Evolutionary conservation across 2,329 filamentous ascomycete genomes (phyloP), one percentile per base, ranked within the genome.

Genomic region (Corinectria fuckeliana): DNA sequence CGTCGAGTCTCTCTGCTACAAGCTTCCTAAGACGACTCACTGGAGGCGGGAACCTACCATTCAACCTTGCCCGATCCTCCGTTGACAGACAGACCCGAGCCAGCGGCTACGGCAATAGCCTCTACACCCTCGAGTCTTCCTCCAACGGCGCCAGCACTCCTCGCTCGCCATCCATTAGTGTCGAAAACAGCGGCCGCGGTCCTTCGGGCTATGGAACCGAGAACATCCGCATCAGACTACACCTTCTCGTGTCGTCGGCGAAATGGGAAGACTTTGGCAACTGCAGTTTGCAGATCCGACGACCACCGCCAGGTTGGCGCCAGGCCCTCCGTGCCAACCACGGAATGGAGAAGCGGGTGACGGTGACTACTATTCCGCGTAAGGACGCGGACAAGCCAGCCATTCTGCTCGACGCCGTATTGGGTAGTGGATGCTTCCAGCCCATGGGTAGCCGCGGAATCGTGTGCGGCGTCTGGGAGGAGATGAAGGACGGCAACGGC

Each of bases 251-350:
- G 60, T 81, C 85, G 1, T 81, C 86, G 11, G 87, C 87, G 49
- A 94, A 94, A 73, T 99, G 95, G 95, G 88, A 92, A 61, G 93
- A 98, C 73, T 88, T 93, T 79, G 94, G 95, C 64, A 88, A 91
- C 67, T 96, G 93, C 60, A 83, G 88, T 34, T 80, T 99, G 60
- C 92, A 91, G 14, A 92, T 99, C 69, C 88, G 93, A 73, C 86
- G 88, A 16, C 91, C 92, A n/a, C 89, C 82, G 50, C 85, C 77
- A 32, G 85, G 85, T 6, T 85, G 83, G 74, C 80, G 80, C 39
- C 85, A 85, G 76, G 86, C 83, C 58, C 80, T 86, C 53, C 79
- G 82, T 38, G 85, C 84, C 63, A 81, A 87, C 62, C 84, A 88
- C 67, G 88, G 88, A 16, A 78, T 90, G 63, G 91, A 96, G 78